phyloP scores from a whole-genome alignment of 805 yeast species.

The Nakazawaea populi region DNA sequence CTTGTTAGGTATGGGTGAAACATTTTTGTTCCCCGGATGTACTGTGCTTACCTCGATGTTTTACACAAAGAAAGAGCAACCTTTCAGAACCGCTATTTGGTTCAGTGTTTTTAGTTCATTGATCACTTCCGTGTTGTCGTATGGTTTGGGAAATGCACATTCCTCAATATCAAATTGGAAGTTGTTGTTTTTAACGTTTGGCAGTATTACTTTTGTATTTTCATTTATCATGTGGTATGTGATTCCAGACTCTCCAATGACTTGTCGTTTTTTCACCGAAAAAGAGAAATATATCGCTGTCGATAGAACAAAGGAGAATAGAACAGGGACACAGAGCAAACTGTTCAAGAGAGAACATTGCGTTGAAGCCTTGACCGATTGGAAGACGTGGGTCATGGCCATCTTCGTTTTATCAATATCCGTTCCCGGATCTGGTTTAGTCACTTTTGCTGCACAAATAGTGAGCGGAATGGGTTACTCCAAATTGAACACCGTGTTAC shows the following conservation, averaged over 20 bases:
- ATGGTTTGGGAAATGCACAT: slow-evolving; percentile 22
- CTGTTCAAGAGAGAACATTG: slow-evolving; percentile 37
- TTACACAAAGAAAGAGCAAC: slow-evolving; percentile 42
- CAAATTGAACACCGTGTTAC: slow-evolving; percentile 12
- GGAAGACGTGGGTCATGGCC: slow-evolving; percentile 33
- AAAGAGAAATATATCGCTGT: slow-evolving; percentile 46
- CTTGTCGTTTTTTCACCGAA: slow-evolving; percentile 35
- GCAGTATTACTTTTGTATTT: slow-evolving; percentile 40
- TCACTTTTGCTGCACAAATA: slow-evolving; percentile 25
- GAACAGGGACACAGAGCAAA: slow-evolving; percentile 34
- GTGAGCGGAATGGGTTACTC: slow-evolving; percentile 24
- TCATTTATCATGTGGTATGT: slow-evolving; percentile 26
- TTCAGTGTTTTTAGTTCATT: slow-evolving; percentile 35
- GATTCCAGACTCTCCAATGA: slow-evolving; percentile 49
- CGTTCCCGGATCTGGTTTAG: slow-evolving; percentile 37
- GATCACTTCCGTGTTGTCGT: slow-evolving; percentile 19
- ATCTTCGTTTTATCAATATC: slow-evolving; percentile 22
- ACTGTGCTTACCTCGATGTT: slow-evolving; percentile 47
- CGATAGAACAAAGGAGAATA: slow-evolving; percentile 30
- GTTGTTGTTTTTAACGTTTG: slow-evolving; percentile 46
- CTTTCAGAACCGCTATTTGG: slow-evolving; percentile 36
- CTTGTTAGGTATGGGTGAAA: slow-evolving; percentile 44
- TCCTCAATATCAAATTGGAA: slow-evolving; percentile 35
- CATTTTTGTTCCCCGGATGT: slow-evolving; percentile 48
- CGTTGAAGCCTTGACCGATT: slow-evolving; percentile 38